A percentile compares a stretch with the other conserved stretches of the same genome.
Conservation (phyloP, 805 yeast species). For the Candida pseudoglaebosa region DNA sequence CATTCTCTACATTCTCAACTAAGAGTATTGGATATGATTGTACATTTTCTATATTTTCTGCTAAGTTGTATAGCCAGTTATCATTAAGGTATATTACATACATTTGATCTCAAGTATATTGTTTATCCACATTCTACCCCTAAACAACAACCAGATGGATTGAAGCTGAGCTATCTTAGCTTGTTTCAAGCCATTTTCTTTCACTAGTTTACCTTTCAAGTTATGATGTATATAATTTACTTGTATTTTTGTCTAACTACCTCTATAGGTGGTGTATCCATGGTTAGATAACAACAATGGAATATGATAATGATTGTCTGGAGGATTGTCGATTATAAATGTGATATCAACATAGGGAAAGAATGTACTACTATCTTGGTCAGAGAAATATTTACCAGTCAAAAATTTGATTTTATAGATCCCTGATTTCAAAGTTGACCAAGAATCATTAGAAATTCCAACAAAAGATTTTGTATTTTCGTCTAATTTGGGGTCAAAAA, state of each 20-base stretch:
- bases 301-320: slow-evolving; percentile 82
- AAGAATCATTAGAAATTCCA: slow-evolving; percentile 16
- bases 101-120: too few species aligned
- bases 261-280: slow-evolving; percentile 89
- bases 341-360: slow-evolving; percentile 85
- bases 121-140: too few species aligned
- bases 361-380: slow-evolving; percentile 47
- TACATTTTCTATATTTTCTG: too few species aligned
- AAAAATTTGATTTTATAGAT: slow-evolving; percentile 73
- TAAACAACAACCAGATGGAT: too few species aligned
- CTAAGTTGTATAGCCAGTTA: too few species aligned
- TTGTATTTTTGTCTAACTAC: slow-evolving; percentile 48
- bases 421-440: slow-evolving; percentile 55
- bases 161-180: too few species aligned
- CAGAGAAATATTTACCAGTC: slow-evolving; percentile 61
- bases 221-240: too few species aligned
- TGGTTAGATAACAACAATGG: slow-evolving; percentile 82
- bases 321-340: slow-evolving; percentile 62
- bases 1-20: too few species aligned
- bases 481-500: slow-evolving; percentile 33
- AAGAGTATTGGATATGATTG: too few species aligned
- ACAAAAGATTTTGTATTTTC: slow-evolving; percentile 10
- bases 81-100: too few species aligned
- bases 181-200: too few species aligned
- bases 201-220: too few species aligned